Evolutionary conservation across 495 filamentous ascomycete genomes (phyloP).

Genomic region (Aspergillus affinis): DNA sequence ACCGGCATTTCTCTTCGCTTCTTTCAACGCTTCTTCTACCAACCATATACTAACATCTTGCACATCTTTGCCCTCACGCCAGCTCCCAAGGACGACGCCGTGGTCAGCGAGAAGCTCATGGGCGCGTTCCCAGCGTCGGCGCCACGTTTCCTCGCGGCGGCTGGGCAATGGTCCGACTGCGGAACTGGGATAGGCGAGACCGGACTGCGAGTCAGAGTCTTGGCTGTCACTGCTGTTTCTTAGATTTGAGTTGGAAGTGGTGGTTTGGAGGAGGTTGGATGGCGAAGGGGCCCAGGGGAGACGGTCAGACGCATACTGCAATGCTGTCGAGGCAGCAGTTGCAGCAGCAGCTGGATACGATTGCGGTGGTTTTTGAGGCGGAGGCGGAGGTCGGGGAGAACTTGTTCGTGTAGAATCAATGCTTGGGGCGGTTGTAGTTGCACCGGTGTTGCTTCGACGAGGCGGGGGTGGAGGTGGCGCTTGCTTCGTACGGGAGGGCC

Average conservation of each 20-base stretch:
- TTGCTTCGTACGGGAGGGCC: constrained; percentile 18
- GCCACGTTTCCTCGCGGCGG: constrained; percentile 85
- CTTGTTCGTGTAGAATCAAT: constrained; percentile 3
- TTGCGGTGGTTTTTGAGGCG: constrained; percentile 24
- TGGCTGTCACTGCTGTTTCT: constrained; percentile 17
- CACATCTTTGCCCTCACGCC: constrained; percentile 84
- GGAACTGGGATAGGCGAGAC: constrained; percentile 13
- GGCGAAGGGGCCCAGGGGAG: constrained; percentile 26
- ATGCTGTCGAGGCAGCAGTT: constrained; percentile 27
- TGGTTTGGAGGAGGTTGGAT: constrained; percentile 19
- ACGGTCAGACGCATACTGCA: constrained; percentile 37
- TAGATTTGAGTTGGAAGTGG: constrained; percentile 32
- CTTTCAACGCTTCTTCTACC: constrained; percentile 44
- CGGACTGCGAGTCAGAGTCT: constrained; percentile 18
- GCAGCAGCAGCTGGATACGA: constrained; percentile 36
- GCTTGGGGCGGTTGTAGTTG: constrained; percentile 18
- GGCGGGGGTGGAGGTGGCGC: constrained; percentile 35
- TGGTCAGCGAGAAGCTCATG: constrained; percentile 63
- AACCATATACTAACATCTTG: constrained; percentile 54
- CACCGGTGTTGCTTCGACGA: constrained; percentile 34
- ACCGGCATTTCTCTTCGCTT: constrained; percentile 9
- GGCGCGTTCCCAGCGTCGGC: constrained; percentile 72
- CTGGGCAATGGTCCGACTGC: constrained; percentile 42
- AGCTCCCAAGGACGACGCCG: constrained; percentile 76
- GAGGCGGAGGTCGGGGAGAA: constrained; percentile 15